These are phyloP conservation scores for Arachis monticola DNA, from an alignment of 331 rosid species.

Conservation along the genomic window DNA sequence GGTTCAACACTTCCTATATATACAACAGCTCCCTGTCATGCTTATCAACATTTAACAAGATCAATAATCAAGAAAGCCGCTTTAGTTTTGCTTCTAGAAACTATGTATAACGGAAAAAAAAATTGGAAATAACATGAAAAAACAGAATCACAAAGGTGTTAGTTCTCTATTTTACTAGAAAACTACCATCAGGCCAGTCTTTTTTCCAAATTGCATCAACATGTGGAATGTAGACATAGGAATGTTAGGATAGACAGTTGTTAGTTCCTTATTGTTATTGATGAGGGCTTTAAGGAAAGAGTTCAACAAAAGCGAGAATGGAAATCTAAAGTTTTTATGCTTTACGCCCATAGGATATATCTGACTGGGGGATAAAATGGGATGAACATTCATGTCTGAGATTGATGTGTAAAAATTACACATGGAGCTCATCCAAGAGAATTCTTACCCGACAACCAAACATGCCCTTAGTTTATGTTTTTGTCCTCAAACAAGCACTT, in stretches of 20 bases:
- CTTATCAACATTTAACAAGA: no score
- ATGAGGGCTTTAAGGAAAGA: background rate
- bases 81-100: conserved; percentile 7
- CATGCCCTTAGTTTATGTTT: no score
- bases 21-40: no score
- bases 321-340: no score
- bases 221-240: background rate
- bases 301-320: background rate
- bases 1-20: background rate
- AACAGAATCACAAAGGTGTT: background rate
- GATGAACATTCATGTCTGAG: no score
- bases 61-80: background rate
- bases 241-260: background rate
- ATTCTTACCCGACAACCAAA: no score
- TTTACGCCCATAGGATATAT: no score
- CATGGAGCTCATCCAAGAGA: no score
- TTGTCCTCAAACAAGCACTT: no score
- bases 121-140: background rate
- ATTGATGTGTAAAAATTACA: no score
- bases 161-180: conserved; percentile 8
- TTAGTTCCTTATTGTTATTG: background rate
- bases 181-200: conserved; percentile 8
- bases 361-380: no score
- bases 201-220: background rate
- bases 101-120: background rate